Conservation (phyloP, 768 basidiomycete species). For the Cystobasidium onofrii region DNA sequence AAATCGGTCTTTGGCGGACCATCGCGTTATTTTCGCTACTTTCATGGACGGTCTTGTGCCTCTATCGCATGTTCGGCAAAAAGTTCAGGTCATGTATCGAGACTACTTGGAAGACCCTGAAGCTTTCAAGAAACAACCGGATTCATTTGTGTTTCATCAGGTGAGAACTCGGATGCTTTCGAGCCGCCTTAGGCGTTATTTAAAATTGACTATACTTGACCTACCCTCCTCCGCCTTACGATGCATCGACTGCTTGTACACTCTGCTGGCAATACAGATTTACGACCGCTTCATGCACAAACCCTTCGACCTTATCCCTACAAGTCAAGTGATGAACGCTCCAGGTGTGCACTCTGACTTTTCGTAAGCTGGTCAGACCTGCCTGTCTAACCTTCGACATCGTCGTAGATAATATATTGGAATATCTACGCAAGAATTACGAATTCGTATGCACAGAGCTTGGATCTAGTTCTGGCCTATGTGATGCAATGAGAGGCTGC, state of each 20-base stretch:
- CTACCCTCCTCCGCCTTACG: not conserved
- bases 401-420: slow-evolving; percentile 66
- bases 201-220: not conserved
- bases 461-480: slow-evolving; percentile 81
- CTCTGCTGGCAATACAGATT: slow-evolving; percentile 45
- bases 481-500: slow-evolving; percentile 75
- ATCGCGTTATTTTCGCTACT: slow-evolving; percentile 81
- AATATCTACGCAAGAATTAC: slow-evolving; percentile 68
- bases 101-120: slow-evolving; percentile 71
- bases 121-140: slow-evolving; percentile 85
- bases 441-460: slow-evolving; percentile 94
- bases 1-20: slow-evolving; percentile 81
- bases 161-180: slow-evolving; percentile 21
- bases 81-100: slow-evolving; percentile 87
- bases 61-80: slow-evolving; percentile 81
- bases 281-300: slow-evolving; percentile 98
- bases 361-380: too few species aligned
- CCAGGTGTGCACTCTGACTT: slow-evolving; percentile 54
- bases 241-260: not conserved
- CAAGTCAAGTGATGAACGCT: slow-evolving; percentile 70
- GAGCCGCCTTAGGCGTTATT: not conserved
- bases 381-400: too few species aligned
- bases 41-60: slow-evolving; percentile 96
- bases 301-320: slow-evolving; percentile 90
- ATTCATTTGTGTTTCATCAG: slow-evolving; percentile 91